Evolutionary conservation across 2,329 filamentous ascomycete genomes (phyloP).

Genomic region (Claviceps maximensis): DNA sequence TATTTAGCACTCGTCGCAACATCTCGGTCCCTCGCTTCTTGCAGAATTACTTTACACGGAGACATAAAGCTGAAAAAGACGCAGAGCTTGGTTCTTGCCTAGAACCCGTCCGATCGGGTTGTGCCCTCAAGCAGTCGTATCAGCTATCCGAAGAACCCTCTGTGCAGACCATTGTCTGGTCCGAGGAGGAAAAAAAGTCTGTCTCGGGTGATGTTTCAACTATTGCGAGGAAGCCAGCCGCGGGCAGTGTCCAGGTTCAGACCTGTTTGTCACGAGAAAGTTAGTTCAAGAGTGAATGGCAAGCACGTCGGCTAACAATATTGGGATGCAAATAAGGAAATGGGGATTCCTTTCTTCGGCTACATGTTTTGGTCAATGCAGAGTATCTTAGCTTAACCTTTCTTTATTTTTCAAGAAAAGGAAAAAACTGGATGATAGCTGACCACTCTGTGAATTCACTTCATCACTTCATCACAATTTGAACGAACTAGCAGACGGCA

Average conservation of each 20-base stretch:
- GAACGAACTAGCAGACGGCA: too few relatives aligned
- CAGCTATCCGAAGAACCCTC: conserved; percentile 5
- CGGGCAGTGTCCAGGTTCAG: background rate
- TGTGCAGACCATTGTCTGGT: conserved; percentile 18
- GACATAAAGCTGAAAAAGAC: background rate
- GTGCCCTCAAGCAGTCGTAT: background rate
- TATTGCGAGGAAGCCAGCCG: background rate
- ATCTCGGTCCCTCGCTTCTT: conserved; percentile 12
- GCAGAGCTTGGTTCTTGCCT: background rate
- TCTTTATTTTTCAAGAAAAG: too few relatives aligned
- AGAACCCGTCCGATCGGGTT: background rate
- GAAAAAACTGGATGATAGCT: background rate
- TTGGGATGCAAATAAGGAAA: background rate
- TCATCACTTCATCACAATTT: background rate
- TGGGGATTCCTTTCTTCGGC: background rate
- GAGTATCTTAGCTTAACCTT: background rate
- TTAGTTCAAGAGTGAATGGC: background rate
- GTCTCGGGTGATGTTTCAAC: background rate
- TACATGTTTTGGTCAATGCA: background rate
- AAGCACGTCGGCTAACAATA: background rate
- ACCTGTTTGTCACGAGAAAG: conserved; percentile 2
- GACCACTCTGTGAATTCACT: background rate
- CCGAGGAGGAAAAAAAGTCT: conserved; percentile 9
- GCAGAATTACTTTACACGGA: conserved; percentile 9
- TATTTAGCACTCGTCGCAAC: conserved; percentile 21